Percentiles rank a stretch among this genome's conserved stretches.
Conservation (phyloP, 805 yeast species). For the Kluyveromyces aestuarii region DNA sequence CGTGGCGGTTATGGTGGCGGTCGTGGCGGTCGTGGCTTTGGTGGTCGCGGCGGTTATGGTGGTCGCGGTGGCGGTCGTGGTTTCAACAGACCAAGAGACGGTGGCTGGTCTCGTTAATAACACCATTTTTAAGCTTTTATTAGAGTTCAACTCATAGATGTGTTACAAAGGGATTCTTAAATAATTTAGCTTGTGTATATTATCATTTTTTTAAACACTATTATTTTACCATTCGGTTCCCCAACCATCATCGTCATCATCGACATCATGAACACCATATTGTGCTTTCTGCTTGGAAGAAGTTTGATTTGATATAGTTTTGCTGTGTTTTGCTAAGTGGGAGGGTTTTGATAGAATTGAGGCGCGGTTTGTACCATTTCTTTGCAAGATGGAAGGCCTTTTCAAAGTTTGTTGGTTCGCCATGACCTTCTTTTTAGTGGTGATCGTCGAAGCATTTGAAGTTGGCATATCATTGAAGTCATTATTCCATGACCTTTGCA, state of each 20-base stretch:
- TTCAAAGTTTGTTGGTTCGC: not conserved
- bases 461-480: slow-evolving; percentile 10
- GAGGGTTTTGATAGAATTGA: not conserved
- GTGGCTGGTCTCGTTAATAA: slow-evolving; percentile 20
- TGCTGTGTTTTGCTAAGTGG: not conserved
- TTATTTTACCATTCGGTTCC: slow-evolving; percentile 17
- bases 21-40: slow-evolving; percentile 34
- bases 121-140: slow-evolving; percentile 3
- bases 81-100: slow-evolving; percentile 24
- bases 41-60: slow-evolving; percentile 29
- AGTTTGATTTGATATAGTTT: not conserved
- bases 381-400: not conserved
- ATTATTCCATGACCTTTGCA: slow-evolving; percentile 18
- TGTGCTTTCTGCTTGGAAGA: not conserved
- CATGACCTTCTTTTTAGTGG: not conserved
- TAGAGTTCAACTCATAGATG: slow-evolving; percentile 7
- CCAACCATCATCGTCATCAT: slow-evolving; percentile 17
- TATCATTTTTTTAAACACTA: slow-evolving; percentile 2
- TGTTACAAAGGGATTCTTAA: not conserved
- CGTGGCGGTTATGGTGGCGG: slow-evolving; percentile 34
- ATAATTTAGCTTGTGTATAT: not conserved
- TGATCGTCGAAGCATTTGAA: not conserved
- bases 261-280: slow-evolving; percentile 1
- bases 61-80: slow-evolving; percentile 34
- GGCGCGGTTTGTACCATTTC: not conserved